Percentiles rank a stretch among this genome's conserved stretches.
phyloP scores from a whole-genome alignment of 176 grass and related monocot genomes.

The Paspalum notatum region DNA sequence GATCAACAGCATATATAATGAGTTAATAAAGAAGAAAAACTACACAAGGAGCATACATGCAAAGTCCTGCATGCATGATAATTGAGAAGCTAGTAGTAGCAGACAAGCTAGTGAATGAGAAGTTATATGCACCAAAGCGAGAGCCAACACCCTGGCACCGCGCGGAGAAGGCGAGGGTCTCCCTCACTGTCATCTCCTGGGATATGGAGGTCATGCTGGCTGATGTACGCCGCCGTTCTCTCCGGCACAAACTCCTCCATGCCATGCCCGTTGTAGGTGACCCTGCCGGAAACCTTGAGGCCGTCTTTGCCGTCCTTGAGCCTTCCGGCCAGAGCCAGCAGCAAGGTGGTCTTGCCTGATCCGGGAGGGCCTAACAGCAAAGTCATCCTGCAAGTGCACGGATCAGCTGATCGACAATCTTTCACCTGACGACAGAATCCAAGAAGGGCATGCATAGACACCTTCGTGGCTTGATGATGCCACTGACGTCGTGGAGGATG shows the following conservation, averaged over 20 bases:
- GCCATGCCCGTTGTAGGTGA: background rate
- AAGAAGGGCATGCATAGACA: too few species aligned
- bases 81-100: too few species aligned
- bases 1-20: too few species aligned
- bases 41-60: too few species aligned
- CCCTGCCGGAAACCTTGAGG: background rate
- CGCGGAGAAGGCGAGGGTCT: background rate
- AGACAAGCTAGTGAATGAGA: background rate
- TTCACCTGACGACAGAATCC: too few species aligned
- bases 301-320: background rate
- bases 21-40: too few species aligned
- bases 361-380: background rate
- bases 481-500: constrained; percentile 3
- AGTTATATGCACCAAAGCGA: background rate
- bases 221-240: background rate
- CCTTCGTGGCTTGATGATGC: constrained; percentile 13
- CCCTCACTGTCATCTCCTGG: background rate
- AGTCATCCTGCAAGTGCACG: background rate
- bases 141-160: background rate
- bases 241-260: background rate
- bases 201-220: background rate
- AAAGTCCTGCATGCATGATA: too few species aligned
- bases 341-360: background rate
- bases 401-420: too few species aligned
- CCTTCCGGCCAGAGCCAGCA: background rate